Conservation (phyloP, 2,329 filamentous ascomycete species). For the Diaporthe australafricana region DNA sequence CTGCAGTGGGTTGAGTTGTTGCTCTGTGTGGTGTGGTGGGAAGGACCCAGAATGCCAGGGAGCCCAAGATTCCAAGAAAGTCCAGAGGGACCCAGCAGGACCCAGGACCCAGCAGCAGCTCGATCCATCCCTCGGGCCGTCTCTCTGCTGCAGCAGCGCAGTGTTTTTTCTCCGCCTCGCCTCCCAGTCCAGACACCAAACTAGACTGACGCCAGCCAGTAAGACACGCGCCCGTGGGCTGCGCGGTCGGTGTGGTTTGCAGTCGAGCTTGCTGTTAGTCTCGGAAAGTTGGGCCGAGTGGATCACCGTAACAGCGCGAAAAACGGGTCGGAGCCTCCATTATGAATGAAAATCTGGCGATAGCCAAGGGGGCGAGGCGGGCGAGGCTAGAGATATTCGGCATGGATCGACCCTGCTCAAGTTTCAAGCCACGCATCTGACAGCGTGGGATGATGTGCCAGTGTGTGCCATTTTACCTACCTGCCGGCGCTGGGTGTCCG, state of each 20-base stretch:
- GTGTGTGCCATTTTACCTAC: not conserved
- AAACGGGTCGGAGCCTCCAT: slow-evolving; percentile 22
- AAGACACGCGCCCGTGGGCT: slow-evolving; percentile 8
- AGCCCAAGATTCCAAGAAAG: not conserved
- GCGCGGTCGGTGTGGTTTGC: slow-evolving; percentile 22
- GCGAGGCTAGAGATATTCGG: slow-evolving; percentile 8
- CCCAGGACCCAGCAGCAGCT: slow-evolving; percentile 1
- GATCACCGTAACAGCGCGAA: slow-evolving; percentile 27
- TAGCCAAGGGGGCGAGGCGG: slow-evolving; percentile 23
- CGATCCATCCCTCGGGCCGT: slow-evolving; percentile 5
- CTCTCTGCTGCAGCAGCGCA: not conserved
- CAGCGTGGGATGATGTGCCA: slow-evolving; percentile 15
- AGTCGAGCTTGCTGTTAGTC: slow-evolving; percentile 19
- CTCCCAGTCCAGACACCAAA: not conserved
- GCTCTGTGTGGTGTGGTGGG: not conserved
- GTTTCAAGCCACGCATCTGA: slow-evolving; percentile 23
- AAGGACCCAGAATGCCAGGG: not conserved
- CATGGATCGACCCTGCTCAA: slow-evolving; percentile 25
- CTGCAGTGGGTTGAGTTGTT: not conserved
- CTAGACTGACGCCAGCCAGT: not conserved
- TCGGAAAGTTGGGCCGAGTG: slow-evolving; percentile 38
- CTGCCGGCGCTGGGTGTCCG: not conserved
- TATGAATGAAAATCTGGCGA: slow-evolving; percentile 29
- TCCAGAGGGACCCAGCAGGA: not conserved
- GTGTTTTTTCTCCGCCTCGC: slow-evolving; percentile 14